A percentile compares a stretch with the other conserved stretches of the same genome.
Evolutionary conservation across 2,329 filamentous ascomycete genomes (phyloP).

Genomic region (Aspergillus aculeatus): DNA sequence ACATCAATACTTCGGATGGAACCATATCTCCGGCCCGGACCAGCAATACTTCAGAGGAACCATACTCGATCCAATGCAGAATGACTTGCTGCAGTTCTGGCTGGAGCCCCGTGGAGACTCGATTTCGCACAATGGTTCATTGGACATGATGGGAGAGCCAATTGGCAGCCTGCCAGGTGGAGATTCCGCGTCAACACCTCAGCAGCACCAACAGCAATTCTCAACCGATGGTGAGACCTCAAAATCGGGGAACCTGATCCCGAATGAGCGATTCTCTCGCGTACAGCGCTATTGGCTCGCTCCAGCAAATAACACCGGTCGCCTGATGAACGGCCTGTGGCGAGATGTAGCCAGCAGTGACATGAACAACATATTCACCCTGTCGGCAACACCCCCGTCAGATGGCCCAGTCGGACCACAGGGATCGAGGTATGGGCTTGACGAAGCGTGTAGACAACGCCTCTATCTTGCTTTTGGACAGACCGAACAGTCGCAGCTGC

Average conservation of each 20-base stretch:
- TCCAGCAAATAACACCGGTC: conserved; percentile 37
- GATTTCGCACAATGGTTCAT: conserved; percentile 28
- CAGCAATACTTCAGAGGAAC: conserved; percentile 22
- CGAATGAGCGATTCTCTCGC: conserved; percentile 43
- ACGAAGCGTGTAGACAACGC: conserved; percentile 44
- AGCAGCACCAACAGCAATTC: conserved; percentile 23
- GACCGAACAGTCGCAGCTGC: conserved; percentile 16
- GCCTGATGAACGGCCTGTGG: conserved; percentile 45
- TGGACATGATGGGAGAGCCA: conserved; percentile 29
- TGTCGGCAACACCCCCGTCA: conserved; percentile 22
- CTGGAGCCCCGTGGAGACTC: conserved; percentile 35
- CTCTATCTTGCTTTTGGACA: conserved; percentile 40
- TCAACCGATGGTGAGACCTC: conserved; percentile 23
- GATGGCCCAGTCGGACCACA: conserved; percentile 24
- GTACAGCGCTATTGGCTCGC: conserved; percentile 46
- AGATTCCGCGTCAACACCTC: conserved; percentile 19
- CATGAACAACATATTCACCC: conserved; percentile 43
- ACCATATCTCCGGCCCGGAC: conserved; percentile 24
- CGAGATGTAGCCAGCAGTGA: conserved; percentile 37
- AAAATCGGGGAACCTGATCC: conserved; percentile 30
- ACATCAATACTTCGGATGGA: conserved; percentile 34
- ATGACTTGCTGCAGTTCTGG: conserved; percentile 39
- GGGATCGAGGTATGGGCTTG: conserved; percentile 38
- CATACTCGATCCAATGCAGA: conserved; percentile 28
- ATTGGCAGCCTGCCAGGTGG: conserved; percentile 27